Conservation (phyloP, 805 yeast genomes). For the Lipomyces chichibuensis region DNA sequence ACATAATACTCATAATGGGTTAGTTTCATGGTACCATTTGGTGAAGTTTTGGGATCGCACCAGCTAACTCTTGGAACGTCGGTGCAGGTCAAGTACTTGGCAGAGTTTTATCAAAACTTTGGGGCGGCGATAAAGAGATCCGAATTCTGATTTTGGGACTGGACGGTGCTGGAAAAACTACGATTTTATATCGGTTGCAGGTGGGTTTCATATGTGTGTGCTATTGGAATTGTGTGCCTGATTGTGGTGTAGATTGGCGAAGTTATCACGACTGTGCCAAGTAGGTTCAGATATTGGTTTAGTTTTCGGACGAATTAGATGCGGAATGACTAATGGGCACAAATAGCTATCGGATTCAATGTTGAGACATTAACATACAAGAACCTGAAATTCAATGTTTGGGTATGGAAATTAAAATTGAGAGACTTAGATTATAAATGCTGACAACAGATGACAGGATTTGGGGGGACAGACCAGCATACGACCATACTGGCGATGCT, state of each 20-base stretch:
- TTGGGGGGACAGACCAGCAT: constrained; percentile 95
- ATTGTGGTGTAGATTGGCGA: constrained; percentile 59
- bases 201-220: constrained; percentile 38
- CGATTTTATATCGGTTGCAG: constrained; percentile 86
- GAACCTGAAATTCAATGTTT: constrained; percentile 80
- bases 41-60: neutral
- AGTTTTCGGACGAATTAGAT: neutral
- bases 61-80: neutral
- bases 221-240: neutral
- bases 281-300: constrained; percentile 15
- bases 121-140: constrained; percentile 78
- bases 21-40: neutral
- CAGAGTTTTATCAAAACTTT: constrained; percentile 77
- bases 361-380: constrained; percentile 83
- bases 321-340: neutral
- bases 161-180: constrained; percentile 94
- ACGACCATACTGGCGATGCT: constrained; percentile 93
- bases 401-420: constrained; percentile 49
- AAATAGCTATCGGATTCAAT: constrained; percentile 55
- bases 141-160: constrained; percentile 86
- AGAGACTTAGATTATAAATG: neutral
- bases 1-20: constrained; percentile 7
- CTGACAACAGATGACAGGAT: constrained; percentile 46
- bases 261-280: constrained; percentile 86
- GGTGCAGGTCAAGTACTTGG: constrained; percentile 79